Conservation (phyloP, 306 rosid genomes). For the Cercis canadensis region DNA sequence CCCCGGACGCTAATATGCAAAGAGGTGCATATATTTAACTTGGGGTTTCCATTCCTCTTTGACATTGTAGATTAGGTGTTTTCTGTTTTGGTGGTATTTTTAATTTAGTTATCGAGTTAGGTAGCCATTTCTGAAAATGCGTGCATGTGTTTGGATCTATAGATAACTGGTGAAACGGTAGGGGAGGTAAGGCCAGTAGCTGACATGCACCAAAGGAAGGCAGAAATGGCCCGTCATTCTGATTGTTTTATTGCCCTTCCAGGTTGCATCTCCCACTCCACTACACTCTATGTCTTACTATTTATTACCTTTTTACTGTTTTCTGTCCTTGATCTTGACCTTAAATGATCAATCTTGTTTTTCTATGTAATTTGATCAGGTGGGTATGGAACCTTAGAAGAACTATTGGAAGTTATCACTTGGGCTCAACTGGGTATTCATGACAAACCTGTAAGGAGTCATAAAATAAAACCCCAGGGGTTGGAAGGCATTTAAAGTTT, state of each 20-base stretch:
- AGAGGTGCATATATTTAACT: conserved; percentile 43
- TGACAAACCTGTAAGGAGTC: conserved; percentile 59
- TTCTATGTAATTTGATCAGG: conserved; percentile 32
- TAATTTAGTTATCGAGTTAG: neutral
- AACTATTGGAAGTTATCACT: conserved; percentile 62
- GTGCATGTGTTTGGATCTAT: conserved; percentile 32
- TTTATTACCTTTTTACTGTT: no score
- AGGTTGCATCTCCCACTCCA: conserved; percentile 41
- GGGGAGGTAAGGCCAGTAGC: conserved; percentile 63
- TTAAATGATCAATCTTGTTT: neutral
- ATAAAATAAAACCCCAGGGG: no score
- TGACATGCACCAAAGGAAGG: conserved; percentile 71
- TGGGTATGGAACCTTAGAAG: conserved; percentile 67
- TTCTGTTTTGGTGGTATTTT: neutral
- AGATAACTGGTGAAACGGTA: conserved; percentile 68
- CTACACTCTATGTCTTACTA: neutral
- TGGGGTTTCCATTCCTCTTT: no score
- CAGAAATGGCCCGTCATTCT: conserved; percentile 76
- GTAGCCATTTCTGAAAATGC: neutral
- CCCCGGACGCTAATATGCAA: conserved; percentile 56
- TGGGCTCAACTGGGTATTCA: conserved; percentile 75
- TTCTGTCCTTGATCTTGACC: no score
- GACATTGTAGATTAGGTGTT: no score
- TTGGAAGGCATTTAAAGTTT: neutral
- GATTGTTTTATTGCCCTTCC: conserved; percentile 70